Percentiles rank a stretch among this genome's conserved stretches.
phyloP scores from a whole-genome alignment of 164 flowering plant genomes.

The Nymphaea thermarum region DNA sequence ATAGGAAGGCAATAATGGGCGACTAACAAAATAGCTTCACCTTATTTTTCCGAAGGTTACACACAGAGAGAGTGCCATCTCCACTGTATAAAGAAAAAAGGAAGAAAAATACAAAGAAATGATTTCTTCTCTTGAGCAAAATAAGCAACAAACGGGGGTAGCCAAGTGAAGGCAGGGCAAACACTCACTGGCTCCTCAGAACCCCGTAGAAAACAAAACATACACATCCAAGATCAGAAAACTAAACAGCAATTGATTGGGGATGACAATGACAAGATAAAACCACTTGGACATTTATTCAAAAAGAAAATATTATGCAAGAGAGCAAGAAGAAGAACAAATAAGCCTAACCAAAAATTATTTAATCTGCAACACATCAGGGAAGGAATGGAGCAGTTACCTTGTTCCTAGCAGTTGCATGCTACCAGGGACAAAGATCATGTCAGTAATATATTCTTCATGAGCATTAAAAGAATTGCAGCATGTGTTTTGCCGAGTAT shows the following conservation, averaged over 20 bases:
- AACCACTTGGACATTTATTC: too few relatives aligned
- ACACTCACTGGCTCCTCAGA: not conserved
- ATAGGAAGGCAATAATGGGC: not conserved
- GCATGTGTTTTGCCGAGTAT: conserved; percentile 74
- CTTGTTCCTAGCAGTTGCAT: conserved; percentile 23
- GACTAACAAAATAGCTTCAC: conserved; percentile 16
- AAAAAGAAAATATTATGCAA: too few relatives aligned
- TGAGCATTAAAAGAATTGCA: conserved; percentile 55
- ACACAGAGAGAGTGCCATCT: conserved; percentile 91
- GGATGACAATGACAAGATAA: too few relatives aligned
- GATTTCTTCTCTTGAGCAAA: too few relatives aligned
- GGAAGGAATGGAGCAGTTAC: not conserved
- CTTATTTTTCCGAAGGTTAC: conserved; percentile 75
- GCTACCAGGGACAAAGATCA: conserved; percentile 61
- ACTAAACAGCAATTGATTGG: too few relatives aligned
- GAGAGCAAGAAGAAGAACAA: conserved; percentile 1
- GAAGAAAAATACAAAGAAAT: not conserved
- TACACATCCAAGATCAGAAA: not conserved
- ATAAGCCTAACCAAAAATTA: not conserved
- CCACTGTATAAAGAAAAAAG: conserved; percentile 41
- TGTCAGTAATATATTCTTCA: conserved; percentile 75
- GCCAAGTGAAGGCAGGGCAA: not conserved
- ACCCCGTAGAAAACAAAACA: not conserved
- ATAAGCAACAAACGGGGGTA: not conserved
- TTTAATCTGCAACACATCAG: not conserved